phyloP scores from a whole-genome alignment of 140 eudicot species.

The Ambrosia hybrid region DNA sequence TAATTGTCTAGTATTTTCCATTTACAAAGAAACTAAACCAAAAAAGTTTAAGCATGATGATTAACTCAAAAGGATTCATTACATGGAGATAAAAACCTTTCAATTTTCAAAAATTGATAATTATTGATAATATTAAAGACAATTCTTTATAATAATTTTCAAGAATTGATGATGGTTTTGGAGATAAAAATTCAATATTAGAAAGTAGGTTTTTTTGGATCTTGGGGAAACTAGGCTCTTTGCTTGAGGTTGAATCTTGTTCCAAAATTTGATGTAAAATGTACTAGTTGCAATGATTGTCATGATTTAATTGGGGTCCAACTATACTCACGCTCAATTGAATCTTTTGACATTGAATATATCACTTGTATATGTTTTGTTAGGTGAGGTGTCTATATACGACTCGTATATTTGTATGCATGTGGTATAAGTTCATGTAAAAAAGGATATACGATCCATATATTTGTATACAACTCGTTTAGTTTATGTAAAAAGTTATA shows the following conservation, averaged over 20 bases:
- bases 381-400: too few relatives aligned
- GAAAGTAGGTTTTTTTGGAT: slow-evolving; percentile 32
- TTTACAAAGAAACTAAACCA: slow-evolving; percentile 17
- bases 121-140: not conserved
- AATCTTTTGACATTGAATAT: too few relatives aligned
- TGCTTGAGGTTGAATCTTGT: slow-evolving; percentile 43
- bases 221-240: slow-evolving; percentile 36
- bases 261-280: slow-evolving; percentile 29
- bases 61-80: slow-evolving; percentile 7
- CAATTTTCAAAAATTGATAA: not conserved
- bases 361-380: too few relatives aligned
- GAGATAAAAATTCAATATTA: not conserved
- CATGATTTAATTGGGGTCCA: not conserved
- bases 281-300: slow-evolving; percentile 33
- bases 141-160: too few relatives aligned
- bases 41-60: slow-evolving; percentile 5
- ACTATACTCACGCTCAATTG: too few relatives aligned
- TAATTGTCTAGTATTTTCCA: slow-evolving; percentile 35
- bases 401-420: too few relatives aligned
- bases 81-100: not conserved
- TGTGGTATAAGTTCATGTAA: too few relatives aligned
- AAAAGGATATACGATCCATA: too few relatives aligned
- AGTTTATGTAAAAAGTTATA: too few relatives aligned
- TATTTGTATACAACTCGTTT: too few relatives aligned
- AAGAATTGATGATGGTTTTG: too few relatives aligned